Evolutionary conservation across 768 basidiomycete species (phyloP), one percentile per base, ranked within the genome.

Genomic region (Lentinula lateritia): DNA sequence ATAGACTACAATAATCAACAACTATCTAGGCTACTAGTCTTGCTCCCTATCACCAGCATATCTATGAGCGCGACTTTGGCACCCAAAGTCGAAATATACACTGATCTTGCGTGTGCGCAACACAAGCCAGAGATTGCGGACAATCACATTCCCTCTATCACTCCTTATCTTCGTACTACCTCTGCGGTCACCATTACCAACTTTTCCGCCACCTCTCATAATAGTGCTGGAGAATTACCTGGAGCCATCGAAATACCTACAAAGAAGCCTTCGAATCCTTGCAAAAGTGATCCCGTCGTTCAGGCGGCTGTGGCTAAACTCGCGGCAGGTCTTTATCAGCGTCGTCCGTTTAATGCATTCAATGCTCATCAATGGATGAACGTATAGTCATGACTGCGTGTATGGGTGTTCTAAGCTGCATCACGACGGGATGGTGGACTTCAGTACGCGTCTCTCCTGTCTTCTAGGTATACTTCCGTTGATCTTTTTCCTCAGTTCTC

Each of bases 351-450:
- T 23, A 23, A 23, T 23, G 20, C 3, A 9, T 28, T 50, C 10
- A n/a, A 38, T 34, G 32, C 18, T 32, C 16, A 20, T 60, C 18
- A 20, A 28, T 20, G 50, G 2, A 6, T 52, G 12, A 60, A 15
- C 62, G 41, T 18, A 23, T 65, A 92, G 89, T 80, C 20, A 86
- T 90, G 69, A 72, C 83, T 0, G 77, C 86, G 2, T 76, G 80
- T 8, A 84, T 84, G 75, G 94, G 94, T 8, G 71, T 92, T 55
- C 75, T 96, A 38, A 81, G 85, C 36, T 90, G 90, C 63, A 68
- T 95, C 38, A 93, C 92, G 2, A 87, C 88, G 12, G 91, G 84
- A 2, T 95, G 87, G 83, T 96, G 94, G 94, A 89, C 90, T 60
- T 80, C 87, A 58, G 89, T 90, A 72, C 71, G 87, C 77, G 3